These are phyloP conservation scores for Xylaria venustula DNA, from an alignment of 495 filamentous ascomycete genomes.

Conservation along the genomic window DNA sequence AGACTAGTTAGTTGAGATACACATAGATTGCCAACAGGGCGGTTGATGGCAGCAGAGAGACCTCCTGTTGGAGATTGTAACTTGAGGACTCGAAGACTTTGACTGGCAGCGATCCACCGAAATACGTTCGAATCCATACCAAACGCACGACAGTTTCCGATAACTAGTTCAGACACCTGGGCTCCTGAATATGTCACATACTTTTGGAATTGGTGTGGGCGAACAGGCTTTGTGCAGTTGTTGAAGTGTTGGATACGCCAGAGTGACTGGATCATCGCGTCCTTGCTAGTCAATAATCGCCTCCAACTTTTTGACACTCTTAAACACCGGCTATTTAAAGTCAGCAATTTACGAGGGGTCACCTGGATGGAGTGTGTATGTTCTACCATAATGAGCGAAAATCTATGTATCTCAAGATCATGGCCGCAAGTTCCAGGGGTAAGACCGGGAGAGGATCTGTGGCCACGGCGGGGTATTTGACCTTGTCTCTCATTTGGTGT, in stretches of 20 bases:
- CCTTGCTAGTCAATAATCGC: slow-evolving; percentile 7
- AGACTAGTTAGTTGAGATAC: slow-evolving; percentile 14
- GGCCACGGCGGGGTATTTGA: slow-evolving; percentile 4
- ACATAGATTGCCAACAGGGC: neutral
- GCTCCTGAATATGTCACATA: slow-evolving; percentile 16
- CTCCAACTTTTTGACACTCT: slow-evolving; percentile 26
- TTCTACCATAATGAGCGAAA: slow-evolving; percentile 54
- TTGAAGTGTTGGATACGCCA: slow-evolving; percentile 22
- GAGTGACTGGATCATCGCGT: slow-evolving; percentile 1
- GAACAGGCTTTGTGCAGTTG: neutral
- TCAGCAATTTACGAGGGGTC: neutral
- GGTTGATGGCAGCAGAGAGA: neutral
- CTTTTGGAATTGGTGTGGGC: slow-evolving; percentile 1
- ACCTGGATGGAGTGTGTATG: neutral
- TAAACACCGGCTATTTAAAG: slow-evolving; percentile 20
- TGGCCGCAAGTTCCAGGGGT: slow-evolving; percentile 48
- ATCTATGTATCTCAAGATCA: slow-evolving; percentile 45
- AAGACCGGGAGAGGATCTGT: slow-evolving; percentile 48
- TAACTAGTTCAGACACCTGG: slow-evolving; percentile 5
- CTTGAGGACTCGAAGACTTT: slow-evolving; percentile 17
- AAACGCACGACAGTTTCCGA: neutral
- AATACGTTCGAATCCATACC: neutral
- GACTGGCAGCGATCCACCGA: neutral
- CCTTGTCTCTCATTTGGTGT: slow-evolving; percentile 16
- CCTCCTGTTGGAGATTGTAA: slow-evolving; percentile 2